A percentile compares a stretch with the other conserved stretches of the same genome.
phyloP scores from a whole-genome alignment of 2,329 filamentous ascomycete species.

The Alternaria brassicae region DNA sequence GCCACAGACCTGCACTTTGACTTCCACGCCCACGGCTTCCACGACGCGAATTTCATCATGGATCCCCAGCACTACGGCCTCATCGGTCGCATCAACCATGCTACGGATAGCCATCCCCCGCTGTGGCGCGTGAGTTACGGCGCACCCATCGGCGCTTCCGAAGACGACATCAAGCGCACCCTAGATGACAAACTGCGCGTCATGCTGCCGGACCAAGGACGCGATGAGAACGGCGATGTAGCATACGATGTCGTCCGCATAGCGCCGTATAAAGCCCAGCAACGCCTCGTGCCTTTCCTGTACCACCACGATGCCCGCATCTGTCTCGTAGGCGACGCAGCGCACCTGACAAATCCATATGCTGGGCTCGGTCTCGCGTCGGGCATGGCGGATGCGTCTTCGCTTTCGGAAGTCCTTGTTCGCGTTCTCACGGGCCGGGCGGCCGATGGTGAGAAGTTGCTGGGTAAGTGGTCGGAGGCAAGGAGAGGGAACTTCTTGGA shows the following conservation, averaged over 20 bases:
- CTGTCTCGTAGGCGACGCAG: constrained; percentile 51
- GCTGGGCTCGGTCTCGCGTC: constrained; percentile 46
- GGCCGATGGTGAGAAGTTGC: constrained; percentile 28
- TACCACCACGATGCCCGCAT: constrained; percentile 29
- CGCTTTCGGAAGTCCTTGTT: constrained; percentile 37
- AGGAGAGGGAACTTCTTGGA: constrained; percentile 45
- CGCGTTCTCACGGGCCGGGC: constrained; percentile 33
- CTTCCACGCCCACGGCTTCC: constrained; percentile 49
- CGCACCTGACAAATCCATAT: constrained; percentile 51
- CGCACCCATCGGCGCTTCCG: constrained; percentile 38
- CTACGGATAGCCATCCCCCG: constrained; percentile 17
- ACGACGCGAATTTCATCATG: constrained; percentile 52
- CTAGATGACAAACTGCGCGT: constrained; percentile 38
- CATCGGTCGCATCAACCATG: constrained; percentile 44
- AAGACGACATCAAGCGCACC: constrained; percentile 37
- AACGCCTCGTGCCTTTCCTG: constrained; percentile 45
- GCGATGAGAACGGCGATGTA: constrained; percentile 19
- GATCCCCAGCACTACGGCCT: constrained; percentile 50
- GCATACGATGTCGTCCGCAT: constrained; percentile 45
- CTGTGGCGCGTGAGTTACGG: constrained; percentile 55
- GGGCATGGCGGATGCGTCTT: constrained; percentile 46
- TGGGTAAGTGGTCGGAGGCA: constrained; percentile 47
- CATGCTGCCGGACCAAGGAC: constrained; percentile 41
- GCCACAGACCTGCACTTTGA: constrained; percentile 50
- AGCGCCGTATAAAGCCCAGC: constrained; percentile 53